Base-by-base conservation (phyloP, 1,139 yeast genomes). In the Meyerozyma elateridarum region DNA sequence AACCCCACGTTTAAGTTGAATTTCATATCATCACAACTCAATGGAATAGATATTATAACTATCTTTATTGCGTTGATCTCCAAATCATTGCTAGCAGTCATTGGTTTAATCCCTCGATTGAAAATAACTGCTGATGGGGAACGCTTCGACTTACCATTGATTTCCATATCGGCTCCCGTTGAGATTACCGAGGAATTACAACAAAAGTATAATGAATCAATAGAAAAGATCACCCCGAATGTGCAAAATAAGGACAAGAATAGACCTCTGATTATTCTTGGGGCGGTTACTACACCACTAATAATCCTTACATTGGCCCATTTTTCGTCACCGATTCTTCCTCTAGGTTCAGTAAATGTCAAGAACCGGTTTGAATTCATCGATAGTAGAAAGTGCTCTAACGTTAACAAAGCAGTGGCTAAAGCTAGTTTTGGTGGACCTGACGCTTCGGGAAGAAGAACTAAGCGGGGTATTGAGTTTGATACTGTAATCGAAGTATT, bases 311-410 rank as follows among this genome's bases (percentile, higher is more conserved):
- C 27, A 4, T 24, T 24, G 18, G 27, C 18, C 6, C 27, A 24
- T 18, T 24, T 24, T 15, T 24, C 27, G 5, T 24, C 27, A 3
- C 27, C 27, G 9, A 24, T 24, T 7, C 18, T 24, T 15, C 27
- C 27, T 14, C 15, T 24, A 13, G 27, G 27, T 6, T 13, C 27
- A 9, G 27, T 24, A 7, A 24, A 24, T 15, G 15, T 18, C n/a
- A 24, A 15, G 5, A 24, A 24, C 27, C 9, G 19, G 15, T 24
- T 24, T 13, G 27, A 24, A 3, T 24, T 24, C 15, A 24, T 24
- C 11, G 9, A 7, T 9, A 19, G 20, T 9, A n/a, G n/a, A n/a
- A n/a, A n/a, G n/a, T n/a, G n/a, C n/a, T 8, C 8, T 9, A 19
- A 19, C 9, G 20, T 9, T 8, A 19, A 19, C 9, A 22, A 22